Percentiles rank a stretch among this genome's conserved stretches.
phyloP scores from a whole-genome alignment of 2,329 filamentous ascomycete genomes.

The Aspergillus persii region DNA sequence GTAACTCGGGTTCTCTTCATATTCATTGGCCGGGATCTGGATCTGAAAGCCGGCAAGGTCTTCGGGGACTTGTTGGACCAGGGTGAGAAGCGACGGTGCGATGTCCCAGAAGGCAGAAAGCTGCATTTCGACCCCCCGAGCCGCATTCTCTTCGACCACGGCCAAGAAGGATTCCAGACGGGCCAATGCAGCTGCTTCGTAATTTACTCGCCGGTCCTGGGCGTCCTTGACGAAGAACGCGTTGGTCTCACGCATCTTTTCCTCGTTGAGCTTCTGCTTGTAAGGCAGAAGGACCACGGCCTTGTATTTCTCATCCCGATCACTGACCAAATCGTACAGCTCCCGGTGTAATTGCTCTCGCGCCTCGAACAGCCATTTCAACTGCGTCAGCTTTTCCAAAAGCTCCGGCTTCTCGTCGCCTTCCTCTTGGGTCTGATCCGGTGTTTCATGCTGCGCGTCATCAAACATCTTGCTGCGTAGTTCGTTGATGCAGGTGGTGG shows the following conservation, averaged over 20 bases:
- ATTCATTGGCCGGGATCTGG: conserved; percentile 74
- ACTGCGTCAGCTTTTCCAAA: conserved; percentile 85
- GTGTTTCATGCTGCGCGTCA: conserved; percentile 65
- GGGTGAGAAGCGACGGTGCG: conserved; percentile 72
- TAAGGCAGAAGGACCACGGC: conserved; percentile 82
- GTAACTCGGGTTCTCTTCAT: conserved; percentile 82
- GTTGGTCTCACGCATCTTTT: conserved; percentile 75
- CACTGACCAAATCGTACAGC: conserved; percentile 78
- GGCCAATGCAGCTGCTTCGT: conserved; percentile 68
- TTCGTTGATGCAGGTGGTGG: conserved; percentile 74
- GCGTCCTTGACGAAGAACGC: conserved; percentile 81
- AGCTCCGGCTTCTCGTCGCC: conserved; percentile 93
- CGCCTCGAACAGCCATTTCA: conserved; percentile 96
- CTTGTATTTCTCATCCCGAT: conserved; percentile 82
- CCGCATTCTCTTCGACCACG: conserved; percentile 80
- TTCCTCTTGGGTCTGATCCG: conserved; percentile 88
- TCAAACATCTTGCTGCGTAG: conserved; percentile 70
- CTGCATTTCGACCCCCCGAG: conserved; percentile 84
- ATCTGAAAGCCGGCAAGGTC: conserved; percentile 61
- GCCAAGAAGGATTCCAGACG: conserved; percentile 74
- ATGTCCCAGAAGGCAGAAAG: conserved; percentile 98
- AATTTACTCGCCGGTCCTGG: conserved; percentile 66
- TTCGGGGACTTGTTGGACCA: conserved; percentile 76
- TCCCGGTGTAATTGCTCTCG: conserved; percentile 84
- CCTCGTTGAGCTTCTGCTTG: conserved; percentile 66